These are phyloP conservation scores for Aspergillus funiculosus DNA, from an alignment of 495 filamentous ascomycete genomes.

Conservation along the genomic window DNA sequence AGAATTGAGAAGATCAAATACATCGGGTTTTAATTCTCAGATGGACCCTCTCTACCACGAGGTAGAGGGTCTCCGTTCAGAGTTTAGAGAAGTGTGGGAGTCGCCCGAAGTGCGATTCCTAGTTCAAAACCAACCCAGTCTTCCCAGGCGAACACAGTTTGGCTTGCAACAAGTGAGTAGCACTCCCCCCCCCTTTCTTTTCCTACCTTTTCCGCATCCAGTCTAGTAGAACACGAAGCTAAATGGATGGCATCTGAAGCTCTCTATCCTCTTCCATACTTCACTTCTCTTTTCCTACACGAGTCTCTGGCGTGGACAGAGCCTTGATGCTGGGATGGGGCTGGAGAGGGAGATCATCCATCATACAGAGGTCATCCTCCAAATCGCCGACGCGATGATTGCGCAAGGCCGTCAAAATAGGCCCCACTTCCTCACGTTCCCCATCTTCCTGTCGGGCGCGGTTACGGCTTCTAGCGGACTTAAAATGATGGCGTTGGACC, in stretches of 20 bases:
- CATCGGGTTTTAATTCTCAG: constrained; percentile 11
- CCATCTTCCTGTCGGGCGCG: constrained; percentile 52
- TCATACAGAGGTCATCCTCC: constrained; percentile 42
- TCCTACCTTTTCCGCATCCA: too few relatives aligned
- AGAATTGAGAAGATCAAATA: constrained; percentile 30
- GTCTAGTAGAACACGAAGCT: too few relatives aligned
- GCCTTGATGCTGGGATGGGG: constrained; percentile 26
- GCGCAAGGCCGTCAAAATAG: constrained; percentile 28
- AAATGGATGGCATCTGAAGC: constrained; percentile 19
- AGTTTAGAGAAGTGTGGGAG: constrained; percentile 40
- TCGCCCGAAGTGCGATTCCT: constrained; percentile 31
- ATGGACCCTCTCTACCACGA: constrained; percentile 21
- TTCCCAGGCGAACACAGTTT: constrained; percentile 37
- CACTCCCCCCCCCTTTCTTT: neutral
- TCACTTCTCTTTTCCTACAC: constrained; percentile 47
- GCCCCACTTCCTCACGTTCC: constrained; percentile 48
- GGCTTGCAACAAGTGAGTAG: constrained; percentile 45
- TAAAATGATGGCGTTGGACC: constrained; percentile 45
- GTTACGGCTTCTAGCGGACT: constrained; percentile 35
- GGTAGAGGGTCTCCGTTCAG: constrained; percentile 31
- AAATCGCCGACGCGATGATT: constrained; percentile 32
- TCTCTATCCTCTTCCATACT: constrained; percentile 44
- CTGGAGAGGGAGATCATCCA: constrained; percentile 38
- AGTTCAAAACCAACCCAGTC: constrained; percentile 31
- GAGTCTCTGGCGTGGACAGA: constrained; percentile 46